phyloP scores from a whole-genome alignment of 495 filamentous ascomycete species.

The Lasiosphaeriaceae sp. region DNA sequence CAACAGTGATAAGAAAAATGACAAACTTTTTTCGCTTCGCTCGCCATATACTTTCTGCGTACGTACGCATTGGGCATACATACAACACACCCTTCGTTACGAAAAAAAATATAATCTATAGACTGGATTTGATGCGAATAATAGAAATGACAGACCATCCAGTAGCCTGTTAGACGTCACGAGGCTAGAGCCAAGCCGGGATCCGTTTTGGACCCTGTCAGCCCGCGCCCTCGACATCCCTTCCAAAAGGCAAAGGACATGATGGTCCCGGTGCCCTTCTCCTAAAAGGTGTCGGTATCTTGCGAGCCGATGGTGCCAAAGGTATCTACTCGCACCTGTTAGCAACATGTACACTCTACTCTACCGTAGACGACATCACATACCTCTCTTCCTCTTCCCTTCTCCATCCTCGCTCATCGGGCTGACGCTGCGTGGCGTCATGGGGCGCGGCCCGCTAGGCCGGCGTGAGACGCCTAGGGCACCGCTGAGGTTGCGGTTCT shows the following conservation, averaged over 20 bases:
- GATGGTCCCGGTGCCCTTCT: not conserved
- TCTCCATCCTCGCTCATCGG: constrained; percentile 31
- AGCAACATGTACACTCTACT: constrained; percentile 2
- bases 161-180: not conserved
- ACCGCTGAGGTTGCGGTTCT: constrained; percentile 46
- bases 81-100: too few relatives aligned
- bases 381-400: constrained; percentile 49
- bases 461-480: constrained; percentile 40
- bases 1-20: too few relatives aligned
- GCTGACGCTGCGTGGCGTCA: constrained; percentile 44
- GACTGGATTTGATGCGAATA: not conserved
- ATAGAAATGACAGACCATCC: not conserved
- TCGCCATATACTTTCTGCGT: too few relatives aligned
- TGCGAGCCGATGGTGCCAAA: constrained; percentile 49
- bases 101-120: too few relatives aligned
- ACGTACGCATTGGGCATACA: too few relatives aligned
- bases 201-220: too few relatives aligned
- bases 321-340: constrained; percentile 39
- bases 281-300: constrained; percentile 53
- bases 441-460: constrained; percentile 49
- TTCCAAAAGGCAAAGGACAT: too few relatives aligned
- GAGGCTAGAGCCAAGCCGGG: too few relatives aligned
- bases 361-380: constrained; percentile 12
- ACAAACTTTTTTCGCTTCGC: too few relatives aligned
- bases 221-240: too few relatives aligned